Evolutionary conservation across 179 eudicot species (phyloP).

Genomic region (Drosera spatulata): DNA sequence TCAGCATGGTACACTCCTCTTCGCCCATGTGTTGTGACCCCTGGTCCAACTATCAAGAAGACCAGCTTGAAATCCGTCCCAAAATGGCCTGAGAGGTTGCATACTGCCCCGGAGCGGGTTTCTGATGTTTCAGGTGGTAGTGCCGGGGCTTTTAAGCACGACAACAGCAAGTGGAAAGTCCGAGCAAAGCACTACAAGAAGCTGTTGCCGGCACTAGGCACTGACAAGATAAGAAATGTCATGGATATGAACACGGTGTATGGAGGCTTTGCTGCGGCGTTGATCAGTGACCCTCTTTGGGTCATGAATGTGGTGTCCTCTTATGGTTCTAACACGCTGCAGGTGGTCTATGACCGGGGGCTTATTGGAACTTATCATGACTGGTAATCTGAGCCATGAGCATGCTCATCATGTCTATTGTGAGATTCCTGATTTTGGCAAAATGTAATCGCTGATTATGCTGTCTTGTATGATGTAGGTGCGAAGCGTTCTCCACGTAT

Average conservation of each 20-base stretch:
- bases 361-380: constrained; percentile 87
- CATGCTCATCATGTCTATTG: no score
- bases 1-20: constrained; percentile 88
- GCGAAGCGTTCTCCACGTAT: constrained; percentile 93
- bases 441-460: neutral
- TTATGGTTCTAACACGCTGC: constrained; percentile 51
- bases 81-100: constrained; percentile 65
- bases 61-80: constrained; percentile 31
- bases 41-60: constrained; percentile 47
- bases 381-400: constrained; percentile 32
- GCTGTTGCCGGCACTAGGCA: constrained; percentile 54
- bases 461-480: constrained; percentile 27
- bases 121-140: constrained; percentile 48
- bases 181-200: constrained; percentile 68
- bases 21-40: constrained; percentile 63
- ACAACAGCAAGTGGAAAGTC: constrained; percentile 59
- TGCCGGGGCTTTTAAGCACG: constrained; percentile 45
- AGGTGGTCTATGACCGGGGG: constrained; percentile 78
- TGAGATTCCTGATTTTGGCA: neutral
- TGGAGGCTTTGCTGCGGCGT: constrained; percentile 72
- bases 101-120: constrained; percentile 50
- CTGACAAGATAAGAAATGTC: constrained; percentile 63
- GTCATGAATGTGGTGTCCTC: constrained; percentile 94
- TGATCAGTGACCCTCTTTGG: constrained; percentile 71
- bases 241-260: constrained; percentile 88